Conservation (phyloP, 805 yeast species). For the Starmerella stellata region DNA sequence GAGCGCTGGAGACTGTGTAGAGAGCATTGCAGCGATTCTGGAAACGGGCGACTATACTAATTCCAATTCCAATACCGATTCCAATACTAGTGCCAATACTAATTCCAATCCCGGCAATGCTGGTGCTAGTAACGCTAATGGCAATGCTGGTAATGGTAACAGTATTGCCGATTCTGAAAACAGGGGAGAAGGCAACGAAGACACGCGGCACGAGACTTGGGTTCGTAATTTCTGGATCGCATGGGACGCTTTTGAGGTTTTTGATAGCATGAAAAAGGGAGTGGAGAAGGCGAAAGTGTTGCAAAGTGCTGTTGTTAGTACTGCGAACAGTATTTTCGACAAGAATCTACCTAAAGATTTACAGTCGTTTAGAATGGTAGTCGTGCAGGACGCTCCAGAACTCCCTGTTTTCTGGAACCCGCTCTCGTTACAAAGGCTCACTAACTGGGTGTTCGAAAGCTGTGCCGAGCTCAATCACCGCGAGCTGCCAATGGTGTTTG, state of each 20-base stretch:
- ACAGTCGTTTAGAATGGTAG: constrained; percentile 66
- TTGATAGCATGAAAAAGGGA: constrained; percentile 47
- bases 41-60: too few species aligned
- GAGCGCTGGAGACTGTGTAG: constrained; percentile 86
- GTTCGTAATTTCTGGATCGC: constrained; percentile 53
- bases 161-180: not conserved
- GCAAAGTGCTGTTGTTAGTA: constrained; percentile 66
- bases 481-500: constrained; percentile 65
- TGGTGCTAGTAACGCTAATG: not conserved
- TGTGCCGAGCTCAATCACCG: constrained; percentile 59
- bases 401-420: constrained; percentile 68
- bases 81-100: not conserved
- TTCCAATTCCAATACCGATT: too few species aligned
- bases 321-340: constrained; percentile 81
- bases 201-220: constrained; percentile 55
- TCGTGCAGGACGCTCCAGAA: constrained; percentile 77
- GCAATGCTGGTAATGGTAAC: constrained; percentile 7
- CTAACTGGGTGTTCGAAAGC: constrained; percentile 80
- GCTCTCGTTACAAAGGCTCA: constrained; percentile 61
- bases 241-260: constrained; percentile 42
- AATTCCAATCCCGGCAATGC: not conserved
- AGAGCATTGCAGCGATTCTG: constrained; percentile 64
- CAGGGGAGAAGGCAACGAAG: constrained; percentile 17
- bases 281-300: constrained; percentile 65
- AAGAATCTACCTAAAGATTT: constrained; percentile 62